These are phyloP conservation scores for Fusarium nodosum DNA, from an alignment of 2,329 filamentous ascomycete genomes.

Conservation along the genomic window DNA sequence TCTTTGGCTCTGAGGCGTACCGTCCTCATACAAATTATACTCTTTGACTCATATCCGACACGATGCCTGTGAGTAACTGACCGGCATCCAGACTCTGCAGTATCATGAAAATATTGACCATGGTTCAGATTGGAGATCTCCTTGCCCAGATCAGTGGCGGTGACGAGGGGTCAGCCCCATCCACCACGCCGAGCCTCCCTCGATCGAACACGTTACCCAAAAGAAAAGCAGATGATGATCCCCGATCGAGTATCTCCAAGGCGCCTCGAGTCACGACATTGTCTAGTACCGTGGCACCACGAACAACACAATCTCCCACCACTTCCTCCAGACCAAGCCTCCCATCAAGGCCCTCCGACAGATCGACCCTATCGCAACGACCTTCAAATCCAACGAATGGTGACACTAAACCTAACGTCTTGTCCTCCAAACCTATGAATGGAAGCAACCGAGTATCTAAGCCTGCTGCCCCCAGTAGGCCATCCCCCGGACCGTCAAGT, in stretches of 20 bases:
- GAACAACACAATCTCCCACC: slow-evolving; percentile 37
- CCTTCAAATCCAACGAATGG: slow-evolving; percentile 39
- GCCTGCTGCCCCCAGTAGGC: slow-evolving; percentile 42
- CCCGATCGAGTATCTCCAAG: slow-evolving; percentile 59
- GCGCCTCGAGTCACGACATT: slow-evolving; percentile 54
- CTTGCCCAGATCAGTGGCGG: slow-evolving; percentile 71
- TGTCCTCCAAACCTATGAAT: slow-evolving; percentile 49
- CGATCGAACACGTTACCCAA: slow-evolving; percentile 58
- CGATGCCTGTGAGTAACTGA: slow-evolving; percentile 52
- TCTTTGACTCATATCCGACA: slow-evolving; percentile 36
- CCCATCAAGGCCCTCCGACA: slow-evolving; percentile 48
- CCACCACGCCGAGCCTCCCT: slow-evolving; percentile 50
- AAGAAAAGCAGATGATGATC: slow-evolving; percentile 70
- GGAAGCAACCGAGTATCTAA: slow-evolving; percentile 47
- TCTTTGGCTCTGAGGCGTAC: slow-evolving; percentile 40
- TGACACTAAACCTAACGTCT: slow-evolving; percentile 31
- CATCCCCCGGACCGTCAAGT: slow-evolving; percentile 51
- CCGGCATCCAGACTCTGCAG: slow-evolving; percentile 5
- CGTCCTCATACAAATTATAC: slow-evolving; percentile 16
- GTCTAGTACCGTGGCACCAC: slow-evolving; percentile 45
- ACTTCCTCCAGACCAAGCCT: slow-evolving; percentile 39
- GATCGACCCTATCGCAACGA: slow-evolving; percentile 44
- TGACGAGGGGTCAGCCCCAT: slow-evolving; percentile 58
- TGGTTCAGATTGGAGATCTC: slow-evolving; percentile 54
- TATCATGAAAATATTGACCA: slow-evolving; percentile 42